Percentiles rank a stretch among this genome's conserved stretches.
Evolutionary conservation across 257 asterid species (phyloP).

Genomic region (Hygrophila difformis): DNA sequence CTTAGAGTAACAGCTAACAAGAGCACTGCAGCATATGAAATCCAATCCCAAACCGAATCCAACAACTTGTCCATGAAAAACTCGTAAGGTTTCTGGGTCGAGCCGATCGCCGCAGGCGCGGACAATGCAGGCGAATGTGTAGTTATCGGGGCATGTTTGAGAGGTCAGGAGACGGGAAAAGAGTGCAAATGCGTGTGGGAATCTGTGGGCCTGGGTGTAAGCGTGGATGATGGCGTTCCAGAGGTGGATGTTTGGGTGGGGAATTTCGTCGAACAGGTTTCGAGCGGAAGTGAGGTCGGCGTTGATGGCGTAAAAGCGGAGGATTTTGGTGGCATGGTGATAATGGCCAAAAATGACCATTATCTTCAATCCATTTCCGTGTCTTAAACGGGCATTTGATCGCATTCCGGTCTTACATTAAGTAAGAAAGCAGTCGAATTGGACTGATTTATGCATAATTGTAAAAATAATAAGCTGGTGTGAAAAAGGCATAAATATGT

Average conservation of each 20-base stretch:
- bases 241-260: conserved; percentile 48
- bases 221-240: conserved; percentile 90
- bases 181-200: conserved; percentile 38
- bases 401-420: too few relatives aligned
- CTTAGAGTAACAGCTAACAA: conserved; percentile 69
- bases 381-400: too few relatives aligned
- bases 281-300: conserved; percentile 55
- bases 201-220: conserved; percentile 41
- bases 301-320: conserved; percentile 53
- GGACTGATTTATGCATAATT: too few relatives aligned
- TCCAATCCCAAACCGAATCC: conserved; percentile 54
- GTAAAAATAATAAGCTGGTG: too few relatives aligned
- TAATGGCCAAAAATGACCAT: too few relatives aligned
- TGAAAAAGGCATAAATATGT: too few relatives aligned
- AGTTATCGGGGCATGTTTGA: conserved; percentile 50
- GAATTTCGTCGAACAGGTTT: conserved; percentile 59
- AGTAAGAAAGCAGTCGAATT: too few relatives aligned
- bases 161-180: conserved; percentile 44
- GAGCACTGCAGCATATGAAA: conserved; percentile 49
- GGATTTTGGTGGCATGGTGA: conserved; percentile 50
- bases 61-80: conserved; percentile 45
- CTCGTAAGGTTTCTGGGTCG: conserved; percentile 26
- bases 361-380: too few relatives aligned
- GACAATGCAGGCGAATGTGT: conserved; percentile 60
- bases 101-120: conserved; percentile 53